Evolutionary conservation across 805 yeast species (phyloP), one percentile per base, ranked within the genome.

Genomic region (Zygotorulaspora chibaensis): DNA sequence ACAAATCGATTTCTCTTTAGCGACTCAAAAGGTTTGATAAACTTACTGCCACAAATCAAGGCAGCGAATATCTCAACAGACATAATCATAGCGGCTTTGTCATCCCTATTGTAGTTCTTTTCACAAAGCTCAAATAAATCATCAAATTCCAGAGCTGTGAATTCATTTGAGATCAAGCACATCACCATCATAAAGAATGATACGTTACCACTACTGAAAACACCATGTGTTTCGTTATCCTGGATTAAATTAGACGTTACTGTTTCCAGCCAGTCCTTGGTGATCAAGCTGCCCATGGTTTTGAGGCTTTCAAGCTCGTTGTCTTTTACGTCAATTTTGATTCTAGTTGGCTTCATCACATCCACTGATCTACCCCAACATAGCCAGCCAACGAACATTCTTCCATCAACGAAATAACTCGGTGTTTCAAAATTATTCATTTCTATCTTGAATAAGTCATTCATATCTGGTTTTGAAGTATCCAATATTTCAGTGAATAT

Each of bases 1-100:
- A 84, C 57, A 42, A 73, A 75, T 0, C 51, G 57, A 52, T 82
- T 86, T 47, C 83, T 68, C 8, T 54, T 51, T 2, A 52, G 49
- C 8, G 67, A 35, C 28, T 66, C 59, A 2, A 66, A 67, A 0
- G 61, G 53, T 2, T 66, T 59, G n/a, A 79, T 70, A 43, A 59
- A 65, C 43, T 68, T 72, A 6, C 80, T 68, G 2, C 80, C 68
- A 6, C 78, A 57, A 15, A 86, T 59, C 6, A 88, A 54, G 2
- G 90, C 95, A 13, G 81, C 74, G 25, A 82, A 66, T 1, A 87
- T 61, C 61, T 90, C 97, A 45, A 87, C 79, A 1, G 76, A 71
- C 9, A 84, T 81, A 25, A 93, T 80, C 59, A 90, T 95, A 2
- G 84, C 70, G 12, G 87, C 78, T 55, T 83, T 84, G 47, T 88